A percentile compares a stretch with the other conserved stretches of the same genome.
Conservation (phyloP, 2,329 filamentous ascomycete species). For the Aspergillus sp. region DNA sequence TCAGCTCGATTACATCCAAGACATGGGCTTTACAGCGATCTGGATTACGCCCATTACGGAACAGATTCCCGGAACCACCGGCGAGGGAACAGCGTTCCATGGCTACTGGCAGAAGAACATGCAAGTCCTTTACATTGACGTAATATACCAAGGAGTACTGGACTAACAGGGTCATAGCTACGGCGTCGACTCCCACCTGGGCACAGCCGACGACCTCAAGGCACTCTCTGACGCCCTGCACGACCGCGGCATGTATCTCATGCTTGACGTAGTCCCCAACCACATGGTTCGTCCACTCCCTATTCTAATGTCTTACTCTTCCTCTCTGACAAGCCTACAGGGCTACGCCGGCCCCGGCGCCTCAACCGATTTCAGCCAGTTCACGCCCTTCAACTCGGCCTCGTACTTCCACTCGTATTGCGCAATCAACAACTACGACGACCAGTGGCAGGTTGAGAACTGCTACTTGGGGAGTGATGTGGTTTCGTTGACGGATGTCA, state of each 20-base stretch:
- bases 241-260: slow-evolving; percentile 51
- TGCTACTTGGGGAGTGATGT: slow-evolving; percentile 47
- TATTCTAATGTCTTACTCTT: neutral
- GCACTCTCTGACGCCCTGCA: slow-evolving; percentile 49
- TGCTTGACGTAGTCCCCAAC: slow-evolving; percentile 55
- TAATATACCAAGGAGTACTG: slow-evolving; percentile 35
- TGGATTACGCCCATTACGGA: slow-evolving; percentile 45
- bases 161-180: neutral
- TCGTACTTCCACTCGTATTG: slow-evolving; percentile 27
- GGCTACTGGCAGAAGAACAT: slow-evolving; percentile 54
- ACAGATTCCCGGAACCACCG: slow-evolving; percentile 38
- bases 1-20: slow-evolving; percentile 53
- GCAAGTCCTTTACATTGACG: slow-evolving; percentile 34
- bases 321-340: neutral
- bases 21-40: slow-evolving; percentile 47
- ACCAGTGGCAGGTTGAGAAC: slow-evolving; percentile 35
- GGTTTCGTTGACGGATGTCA: slow-evolving; percentile 54
- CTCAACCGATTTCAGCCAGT: slow-evolving; percentile 11
- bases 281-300: slow-evolving; percentile 20
- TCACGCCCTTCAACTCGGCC: slow-evolving; percentile 27
- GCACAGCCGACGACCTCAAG: slow-evolving; percentile 48
- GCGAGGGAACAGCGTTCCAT: slow-evolving; percentile 49
- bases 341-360: slow-evolving; percentile 8
- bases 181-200: slow-evolving; percentile 39
- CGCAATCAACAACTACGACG: slow-evolving; percentile 22